Percentiles rank a stretch among this genome's conserved stretches.
Evolutionary conservation across 306 rosid species (phyloP).

Genomic region (Abrus precatorius): DNA sequence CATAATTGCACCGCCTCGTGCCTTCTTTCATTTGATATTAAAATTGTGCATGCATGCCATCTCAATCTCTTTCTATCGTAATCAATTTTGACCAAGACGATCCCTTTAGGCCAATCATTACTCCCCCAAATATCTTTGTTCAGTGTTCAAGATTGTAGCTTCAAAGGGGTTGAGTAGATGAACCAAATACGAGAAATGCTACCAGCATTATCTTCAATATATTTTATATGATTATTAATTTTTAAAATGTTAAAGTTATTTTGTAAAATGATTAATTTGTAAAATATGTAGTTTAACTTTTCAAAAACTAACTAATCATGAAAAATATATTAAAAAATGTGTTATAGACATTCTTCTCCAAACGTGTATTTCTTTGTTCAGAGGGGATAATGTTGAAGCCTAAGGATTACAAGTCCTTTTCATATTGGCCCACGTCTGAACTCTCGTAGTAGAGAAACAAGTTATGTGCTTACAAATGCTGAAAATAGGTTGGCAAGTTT

Average conservation of each 20-base stretch:
- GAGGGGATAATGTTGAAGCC: constrained; percentile 30
- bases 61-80: constrained; percentile 32
- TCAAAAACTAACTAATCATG: no score
- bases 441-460: not conserved
- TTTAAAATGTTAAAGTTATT: no score
- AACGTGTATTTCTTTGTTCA: not conserved
- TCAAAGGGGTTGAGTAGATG: constrained; percentile 39
- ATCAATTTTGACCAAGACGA: not conserved
- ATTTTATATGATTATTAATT: no score
- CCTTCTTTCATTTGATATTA: constrained; percentile 9
- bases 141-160: constrained; percentile 25
- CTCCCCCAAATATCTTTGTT: not conserved
- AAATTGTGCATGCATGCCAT: constrained; percentile 18
- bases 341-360: no score
- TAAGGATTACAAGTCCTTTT: constrained; percentile 34
- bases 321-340: no score
- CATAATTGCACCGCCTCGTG: constrained; percentile 40
- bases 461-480: constrained; percentile 16
- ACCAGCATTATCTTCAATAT: no score
- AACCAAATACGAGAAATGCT: constrained; percentile 35
- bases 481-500: constrained; percentile 22
- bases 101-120: constrained; percentile 27
- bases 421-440: constrained; percentile 24
- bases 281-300: no score
- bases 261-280: no score